Base-by-base conservation (phyloP, 2,329 filamentous ascomycete species). In the Aspergillus proliferans region DNA sequence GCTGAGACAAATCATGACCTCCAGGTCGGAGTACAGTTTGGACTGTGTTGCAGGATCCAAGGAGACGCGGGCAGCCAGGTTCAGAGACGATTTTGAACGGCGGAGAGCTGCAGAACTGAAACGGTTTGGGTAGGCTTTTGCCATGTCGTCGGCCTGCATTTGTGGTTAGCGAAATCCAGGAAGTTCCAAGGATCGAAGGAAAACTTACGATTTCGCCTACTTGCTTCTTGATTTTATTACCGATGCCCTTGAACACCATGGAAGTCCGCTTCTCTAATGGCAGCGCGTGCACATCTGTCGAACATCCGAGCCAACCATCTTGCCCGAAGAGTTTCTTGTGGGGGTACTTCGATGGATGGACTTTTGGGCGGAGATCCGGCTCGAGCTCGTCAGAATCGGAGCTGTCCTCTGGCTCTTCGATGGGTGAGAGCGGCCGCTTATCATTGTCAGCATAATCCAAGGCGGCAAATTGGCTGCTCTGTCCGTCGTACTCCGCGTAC, bases 1-100 rank as follows among this genome's bases (percentile, higher is more conserved):
- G 2, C 62, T 70, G 22, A 66, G 62, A 44, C 69, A 71, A 45
- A 76, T 65, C 69, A 74, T 73, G 30, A 72, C 62, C 50, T 76
- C 73, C 39, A 76, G 57, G 45, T 75, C 71, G 2, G 68, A 68
- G 51, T 74, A 74, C 14, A 76, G 58, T 46, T 68, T 71, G 5
- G 71, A 68, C 52, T 76, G 74, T 6, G 60, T 58, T 2, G 61
- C 57, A 26, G 69, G 67, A 47, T 67, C 63, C 21, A 76, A 52
- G 3, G 72, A 74, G 47, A 75, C 67, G 2, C 64, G 59, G 14
- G 68, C 57, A 10, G 54, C 63, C 5, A 62, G 58, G 40, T 58
- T 56, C 47, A 56, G 49, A 21, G 56, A 46, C 22, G 57, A 53
- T 43, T 56, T 53, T 6, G 54, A 24, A 21, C 52, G 47, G 14